These are phyloP conservation scores for Ophiobolus disseminans DNA, from an alignment of 2,329 filamentous ascomycete species.

Conservation along the genomic window DNA sequence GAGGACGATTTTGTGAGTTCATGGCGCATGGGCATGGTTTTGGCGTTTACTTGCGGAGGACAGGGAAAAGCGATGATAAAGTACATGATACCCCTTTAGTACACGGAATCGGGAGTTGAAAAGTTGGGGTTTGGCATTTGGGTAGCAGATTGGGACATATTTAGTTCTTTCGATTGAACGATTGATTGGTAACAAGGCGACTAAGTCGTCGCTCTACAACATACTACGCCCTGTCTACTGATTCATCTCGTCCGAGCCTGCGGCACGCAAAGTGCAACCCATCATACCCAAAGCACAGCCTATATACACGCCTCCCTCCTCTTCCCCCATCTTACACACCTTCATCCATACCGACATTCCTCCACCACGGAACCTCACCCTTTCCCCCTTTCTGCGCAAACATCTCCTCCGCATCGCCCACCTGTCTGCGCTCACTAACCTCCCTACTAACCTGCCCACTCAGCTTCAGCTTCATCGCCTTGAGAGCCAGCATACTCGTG, in stretches of 20 bases:
- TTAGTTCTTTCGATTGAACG: no score
- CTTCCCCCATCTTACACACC: constrained; percentile 43
- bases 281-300: constrained; percentile 2
- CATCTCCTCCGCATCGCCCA: constrained; percentile 84
- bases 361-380: constrained; percentile 53
- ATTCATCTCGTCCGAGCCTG: background rate
- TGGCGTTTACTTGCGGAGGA: background rate
- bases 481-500: constrained; percentile 52
- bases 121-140: no score
- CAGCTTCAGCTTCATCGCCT: constrained; percentile 72
- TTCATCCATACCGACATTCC: constrained; percentile 58
- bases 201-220: background rate
- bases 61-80: constrained; percentile 3
- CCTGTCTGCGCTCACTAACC: constrained; percentile 85
- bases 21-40: background rate
- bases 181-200: no score
- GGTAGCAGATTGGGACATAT: no score
- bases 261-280: background rate
- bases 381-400: constrained; percentile 55
- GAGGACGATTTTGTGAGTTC: background rate
- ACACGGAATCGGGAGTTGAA: no score
- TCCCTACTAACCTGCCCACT: constrained; percentile 64
- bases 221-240: background rate
- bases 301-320: constrained; percentile 1
- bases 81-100: no score